A percentile compares a stretch with the other conserved stretches of the same genome.
These are phyloP conservation scores for Suhomyces coccinellae DNA, from an alignment of 1,139 yeast species.

Conservation along the genomic window DNA sequence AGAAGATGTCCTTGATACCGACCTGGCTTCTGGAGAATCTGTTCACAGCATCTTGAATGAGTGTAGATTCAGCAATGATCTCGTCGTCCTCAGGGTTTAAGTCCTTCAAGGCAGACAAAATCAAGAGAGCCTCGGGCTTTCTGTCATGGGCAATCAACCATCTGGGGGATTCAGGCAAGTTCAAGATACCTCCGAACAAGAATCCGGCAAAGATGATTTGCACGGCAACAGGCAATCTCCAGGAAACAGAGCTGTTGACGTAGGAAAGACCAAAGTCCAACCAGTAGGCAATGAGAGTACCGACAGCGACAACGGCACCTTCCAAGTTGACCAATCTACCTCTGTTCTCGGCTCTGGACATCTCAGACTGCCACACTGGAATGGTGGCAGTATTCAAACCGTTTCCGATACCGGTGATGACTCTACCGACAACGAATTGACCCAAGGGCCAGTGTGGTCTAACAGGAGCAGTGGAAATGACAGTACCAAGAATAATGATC, in stretches of 20 bases:
- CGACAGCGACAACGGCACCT: slow-evolving; percentile 71
- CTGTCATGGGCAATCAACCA: slow-evolving; percentile 62
- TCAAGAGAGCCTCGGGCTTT: slow-evolving; percentile 47
- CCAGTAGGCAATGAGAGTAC: slow-evolving; percentile 76
- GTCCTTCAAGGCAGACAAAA: slow-evolving; percentile 43
- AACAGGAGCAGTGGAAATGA: slow-evolving; percentile 62
- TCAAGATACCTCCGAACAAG: slow-evolving; percentile 36
- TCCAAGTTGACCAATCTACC: slow-evolving; percentile 70
- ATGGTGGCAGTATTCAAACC: slow-evolving; percentile 79
- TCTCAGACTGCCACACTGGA: slow-evolving; percentile 82
- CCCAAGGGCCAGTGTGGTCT: slow-evolving; percentile 52
- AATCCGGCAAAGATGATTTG: slow-evolving; percentile 39
- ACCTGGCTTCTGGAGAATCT: slow-evolving; percentile 40
- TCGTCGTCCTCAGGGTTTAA: slow-evolving; percentile 43
- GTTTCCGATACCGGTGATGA: slow-evolving; percentile 76
- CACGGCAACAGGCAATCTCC: slow-evolving; percentile 40
- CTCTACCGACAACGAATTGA: slow-evolving; percentile 73
- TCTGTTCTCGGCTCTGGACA: slow-evolving; percentile 69
- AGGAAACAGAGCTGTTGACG: slow-evolving; percentile 49
- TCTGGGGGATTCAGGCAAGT: slow-evolving; percentile 72
- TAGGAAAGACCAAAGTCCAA: slow-evolving; percentile 70
- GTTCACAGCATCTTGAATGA: slow-evolving; percentile 44
- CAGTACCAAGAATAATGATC: slow-evolving; percentile 63
- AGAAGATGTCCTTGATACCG: slow-evolving; percentile 51
- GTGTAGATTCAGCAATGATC: slow-evolving; percentile 44